Conservation (phyloP, 2,329 filamentous ascomycete species). For the Fusarium nematophilum region DNA sequence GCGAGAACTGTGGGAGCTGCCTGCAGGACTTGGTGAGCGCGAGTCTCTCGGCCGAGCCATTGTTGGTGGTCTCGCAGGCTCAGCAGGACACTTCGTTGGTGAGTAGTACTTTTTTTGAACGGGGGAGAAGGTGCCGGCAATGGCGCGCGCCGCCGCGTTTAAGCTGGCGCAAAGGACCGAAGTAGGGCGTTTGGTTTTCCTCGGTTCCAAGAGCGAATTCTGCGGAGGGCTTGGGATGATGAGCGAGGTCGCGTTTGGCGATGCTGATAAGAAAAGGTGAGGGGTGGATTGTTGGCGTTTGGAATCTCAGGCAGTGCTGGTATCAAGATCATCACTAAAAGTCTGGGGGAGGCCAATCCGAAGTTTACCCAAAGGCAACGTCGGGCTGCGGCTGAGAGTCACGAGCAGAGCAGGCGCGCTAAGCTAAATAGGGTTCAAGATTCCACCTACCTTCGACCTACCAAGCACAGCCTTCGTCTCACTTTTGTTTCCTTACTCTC, state of each 20-base stretch:
- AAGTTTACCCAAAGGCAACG: slow-evolving; percentile 24
- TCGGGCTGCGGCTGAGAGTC: not conserved
- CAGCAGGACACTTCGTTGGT: slow-evolving; percentile 54
- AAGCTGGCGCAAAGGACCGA: slow-evolving; percentile 17
- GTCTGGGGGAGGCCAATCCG: slow-evolving; percentile 26
- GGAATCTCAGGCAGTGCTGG: slow-evolving; percentile 21
- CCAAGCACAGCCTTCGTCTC: slow-evolving; percentile 4
- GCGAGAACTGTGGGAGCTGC: slow-evolving; percentile 81
- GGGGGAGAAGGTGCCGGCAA: slow-evolving; percentile 36
- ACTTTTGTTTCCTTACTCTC: not conserved
- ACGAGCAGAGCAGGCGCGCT: slow-evolving; percentile 25
- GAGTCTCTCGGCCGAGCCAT: slow-evolving; percentile 75
- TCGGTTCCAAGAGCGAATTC: not conserved
- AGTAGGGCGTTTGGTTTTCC: not conserved
- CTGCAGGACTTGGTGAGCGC: slow-evolving; percentile 94
- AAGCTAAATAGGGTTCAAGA: slow-evolving; percentile 27
- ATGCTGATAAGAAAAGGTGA: slow-evolving; percentile 23
- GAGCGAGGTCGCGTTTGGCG: slow-evolving; percentile 2
- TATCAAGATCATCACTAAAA: slow-evolving; percentile 25
- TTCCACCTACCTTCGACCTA: slow-evolving; percentile 23
- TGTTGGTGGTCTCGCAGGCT: slow-evolving; percentile 54
- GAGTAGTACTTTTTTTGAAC: slow-evolving; percentile 53
- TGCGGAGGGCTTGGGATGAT: slow-evolving; percentile 6
- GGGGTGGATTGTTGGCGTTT: slow-evolving; percentile 13
- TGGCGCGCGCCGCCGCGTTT: slow-evolving; percentile 27